These are phyloP conservation scores for Suhomyces terraborum DNA, from an alignment of 1,139 yeast species.

Conservation along the genomic window DNA sequence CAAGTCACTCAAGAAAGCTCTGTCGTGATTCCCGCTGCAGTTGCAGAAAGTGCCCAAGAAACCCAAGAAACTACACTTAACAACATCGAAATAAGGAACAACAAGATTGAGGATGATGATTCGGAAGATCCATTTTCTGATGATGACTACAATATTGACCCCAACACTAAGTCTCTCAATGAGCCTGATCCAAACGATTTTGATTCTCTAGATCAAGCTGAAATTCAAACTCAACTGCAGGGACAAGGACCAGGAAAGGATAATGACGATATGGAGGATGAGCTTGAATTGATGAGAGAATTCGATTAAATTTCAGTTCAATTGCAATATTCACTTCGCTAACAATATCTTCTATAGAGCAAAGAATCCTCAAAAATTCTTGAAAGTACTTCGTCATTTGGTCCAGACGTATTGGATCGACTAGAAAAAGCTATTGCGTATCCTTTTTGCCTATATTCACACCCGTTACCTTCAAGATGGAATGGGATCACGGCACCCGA, in stretches of 20 bases:
- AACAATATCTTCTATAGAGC: slow-evolving; percentile 41
- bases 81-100: no score
- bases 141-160: not conserved
- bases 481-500: not conserved
- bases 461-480: not conserved
- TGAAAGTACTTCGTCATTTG: slow-evolving; percentile 48
- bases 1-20: not conserved
- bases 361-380: slow-evolving; percentile 44
- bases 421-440: slow-evolving; percentile 56
- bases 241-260: no score
- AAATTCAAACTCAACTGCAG: no score
- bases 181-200: not conserved
- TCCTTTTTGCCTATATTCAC: slow-evolving; percentile 42
- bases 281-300: slow-evolving; percentile 42
- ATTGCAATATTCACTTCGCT: not conserved
- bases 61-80: no score
- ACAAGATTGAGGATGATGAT: slow-evolving; percentile 10
- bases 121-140: slow-evolving; percentile 23
- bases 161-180: no score
- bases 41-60: no score
- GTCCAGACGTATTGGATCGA: slow-evolving; percentile 23
- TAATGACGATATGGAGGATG: slow-evolving; percentile 29
- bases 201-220: slow-evolving; percentile 5
- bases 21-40: no score
- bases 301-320: slow-evolving; percentile 27